Percentiles rank a stretch among this genome's conserved stretches.
These are phyloP conservation scores for Rhodamnia rubescens DNA, from an alignment of 345 rosid genomes.

Conservation along the genomic window DNA sequence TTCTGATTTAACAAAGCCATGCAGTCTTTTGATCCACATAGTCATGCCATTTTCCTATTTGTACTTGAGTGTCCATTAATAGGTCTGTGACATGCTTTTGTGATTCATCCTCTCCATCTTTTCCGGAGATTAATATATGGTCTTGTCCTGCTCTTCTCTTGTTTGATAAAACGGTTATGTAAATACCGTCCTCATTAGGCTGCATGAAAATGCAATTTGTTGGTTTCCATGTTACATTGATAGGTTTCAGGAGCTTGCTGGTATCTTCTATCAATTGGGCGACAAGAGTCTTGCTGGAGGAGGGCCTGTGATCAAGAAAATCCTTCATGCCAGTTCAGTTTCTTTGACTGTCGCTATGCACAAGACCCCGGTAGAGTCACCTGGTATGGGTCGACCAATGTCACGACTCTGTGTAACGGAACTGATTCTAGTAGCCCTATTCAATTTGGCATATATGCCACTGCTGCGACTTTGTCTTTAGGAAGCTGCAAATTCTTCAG, in stretches of 20 bases:
- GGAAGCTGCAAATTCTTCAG: conserved; percentile 10
- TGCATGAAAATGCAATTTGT: not conserved
- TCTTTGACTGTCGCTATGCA: conserved; percentile 16
- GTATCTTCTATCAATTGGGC: conserved; percentile 23
- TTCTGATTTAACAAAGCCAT: not conserved
- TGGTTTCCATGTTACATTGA: not conserved
- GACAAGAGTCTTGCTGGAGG: conserved; percentile 29
- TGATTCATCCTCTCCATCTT: not conserved
- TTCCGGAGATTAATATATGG: not conserved
- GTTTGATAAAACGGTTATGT: not conserved
- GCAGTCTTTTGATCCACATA: not conserved
- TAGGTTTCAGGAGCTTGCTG: conserved; percentile 32
- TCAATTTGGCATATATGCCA: not conserved
- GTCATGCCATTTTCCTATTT: not conserved
- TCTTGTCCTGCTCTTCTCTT: not conserved
- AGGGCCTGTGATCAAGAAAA: conserved; percentile 11
- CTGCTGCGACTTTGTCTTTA: not conserved
- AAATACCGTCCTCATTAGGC: not conserved
- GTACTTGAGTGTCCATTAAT: not conserved
- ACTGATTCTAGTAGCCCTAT: not conserved
- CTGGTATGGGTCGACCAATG: conserved; percentile 14
- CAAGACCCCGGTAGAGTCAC: not conserved
- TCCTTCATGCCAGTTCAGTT: conserved; percentile 4
- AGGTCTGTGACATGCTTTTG: not conserved
- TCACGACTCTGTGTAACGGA: conserved; percentile 18